phyloP scores from a whole-genome alignment of 306 rosid species.

The Ceratonia siliqua region DNA sequence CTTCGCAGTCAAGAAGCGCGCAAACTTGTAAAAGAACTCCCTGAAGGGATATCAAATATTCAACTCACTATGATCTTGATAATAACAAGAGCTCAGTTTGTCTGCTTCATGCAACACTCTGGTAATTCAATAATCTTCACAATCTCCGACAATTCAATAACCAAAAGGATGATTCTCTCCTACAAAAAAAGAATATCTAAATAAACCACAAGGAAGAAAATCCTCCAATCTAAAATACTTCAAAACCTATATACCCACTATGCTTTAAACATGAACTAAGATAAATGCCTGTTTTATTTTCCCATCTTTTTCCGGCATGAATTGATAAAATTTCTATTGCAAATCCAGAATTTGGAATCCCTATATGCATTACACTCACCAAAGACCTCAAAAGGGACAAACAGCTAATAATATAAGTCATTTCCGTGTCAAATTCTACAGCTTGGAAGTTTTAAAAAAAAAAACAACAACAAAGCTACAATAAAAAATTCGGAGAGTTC shows the following conservation, averaged over 20 bases:
- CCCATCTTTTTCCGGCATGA: conserved; percentile 9
- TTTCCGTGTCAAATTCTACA: conserved; percentile 15
- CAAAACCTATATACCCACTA: background rate
- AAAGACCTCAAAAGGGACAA: conserved; percentile 13
- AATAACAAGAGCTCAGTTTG: conserved; percentile 13
- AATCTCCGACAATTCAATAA: conserved; percentile 2
- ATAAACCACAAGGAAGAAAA: conserved; percentile 27
- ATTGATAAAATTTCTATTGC: conserved; percentile 3
- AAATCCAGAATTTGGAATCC: conserved; percentile 38
- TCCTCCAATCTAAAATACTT: background rate
- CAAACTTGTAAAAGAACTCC: background rate
- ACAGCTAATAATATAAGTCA: conserved; percentile 12
- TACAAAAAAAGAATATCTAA: conserved; percentile 18
- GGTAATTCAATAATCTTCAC: conserved; percentile 26
- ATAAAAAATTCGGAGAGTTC: conserved; percentile 12
- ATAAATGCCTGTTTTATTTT: conserved; percentile 20
- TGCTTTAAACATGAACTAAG: conserved; percentile 13
- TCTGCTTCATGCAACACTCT: conserved; percentile 20
- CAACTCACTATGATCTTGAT: conserved; percentile 1
- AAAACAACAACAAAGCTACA: background rate
- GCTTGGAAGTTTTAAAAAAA: conserved; percentile 11
- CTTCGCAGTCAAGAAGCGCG: conserved; percentile 1
- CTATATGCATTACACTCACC: conserved; percentile 6
- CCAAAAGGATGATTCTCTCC: conserved; percentile 11
- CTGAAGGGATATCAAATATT: background rate